A percentile compares a stretch with the other conserved stretches of the same genome.
These are phyloP conservation scores for Bonia amplexicaulis DNA, from an alignment of 176 grass and related monocot genomes.

Conservation along the genomic window DNA sequence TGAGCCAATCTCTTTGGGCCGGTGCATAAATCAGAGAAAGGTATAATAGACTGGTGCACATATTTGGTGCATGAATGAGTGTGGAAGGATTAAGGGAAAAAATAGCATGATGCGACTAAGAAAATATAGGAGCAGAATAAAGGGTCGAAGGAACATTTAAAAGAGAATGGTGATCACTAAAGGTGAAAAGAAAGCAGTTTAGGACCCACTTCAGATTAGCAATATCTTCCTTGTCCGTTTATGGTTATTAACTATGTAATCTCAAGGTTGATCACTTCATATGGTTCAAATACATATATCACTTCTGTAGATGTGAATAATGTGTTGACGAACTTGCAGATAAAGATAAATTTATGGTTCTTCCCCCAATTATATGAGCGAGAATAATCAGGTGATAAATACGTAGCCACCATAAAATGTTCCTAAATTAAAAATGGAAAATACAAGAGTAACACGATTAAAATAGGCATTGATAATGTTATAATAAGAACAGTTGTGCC, in stretches of 20 bases:
- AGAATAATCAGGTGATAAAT: background rate
- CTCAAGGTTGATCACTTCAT: too few relatives aligned
- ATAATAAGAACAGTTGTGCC: background rate
- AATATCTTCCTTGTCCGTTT: background rate
- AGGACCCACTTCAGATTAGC: background rate
- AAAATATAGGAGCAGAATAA: slow-evolving; percentile 21
- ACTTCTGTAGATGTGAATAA: background rate
- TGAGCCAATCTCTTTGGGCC: background rate
- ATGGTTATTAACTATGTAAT: background rate
- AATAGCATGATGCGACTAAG: background rate
- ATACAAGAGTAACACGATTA: background rate
- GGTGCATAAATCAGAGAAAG: background rate
- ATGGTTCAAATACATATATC: background rate
- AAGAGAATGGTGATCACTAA: background rate
- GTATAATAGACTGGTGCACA: background rate
- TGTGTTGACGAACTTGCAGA: background rate
- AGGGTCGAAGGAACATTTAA: background rate
- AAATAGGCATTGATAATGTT: background rate
- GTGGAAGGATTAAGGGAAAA: background rate
- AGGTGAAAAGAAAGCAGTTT: background rate
- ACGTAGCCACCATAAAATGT: background rate
- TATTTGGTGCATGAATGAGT: background rate
- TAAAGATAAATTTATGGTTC: background rate
- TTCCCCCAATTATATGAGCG: background rate
- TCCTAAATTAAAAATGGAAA: background rate